phyloP scores from a whole-genome alignment of 2,329 filamentous ascomycete genomes.

The Dothidotthia symphoricarpi region DNA sequence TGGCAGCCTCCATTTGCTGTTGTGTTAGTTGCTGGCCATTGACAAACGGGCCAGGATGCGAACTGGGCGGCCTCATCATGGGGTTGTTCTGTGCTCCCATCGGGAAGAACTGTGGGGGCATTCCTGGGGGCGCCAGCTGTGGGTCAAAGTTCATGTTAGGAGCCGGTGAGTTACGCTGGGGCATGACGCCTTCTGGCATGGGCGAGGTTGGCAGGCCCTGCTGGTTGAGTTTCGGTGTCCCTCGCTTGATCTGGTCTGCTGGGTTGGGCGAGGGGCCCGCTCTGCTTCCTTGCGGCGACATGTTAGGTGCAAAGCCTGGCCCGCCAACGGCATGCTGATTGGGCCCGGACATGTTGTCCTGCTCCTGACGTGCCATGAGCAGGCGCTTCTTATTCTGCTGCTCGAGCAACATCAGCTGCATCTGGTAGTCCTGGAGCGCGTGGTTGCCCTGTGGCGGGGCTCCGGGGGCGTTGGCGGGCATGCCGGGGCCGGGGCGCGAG shows the following conservation, averaged over 20 bases:
- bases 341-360: slow-evolving; percentile 63
- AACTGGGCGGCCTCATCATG: slow-evolving; percentile 57
- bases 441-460: slow-evolving; percentile 65
- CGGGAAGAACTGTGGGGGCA: slow-evolving; percentile 41
- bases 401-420: slow-evolving; percentile 83
- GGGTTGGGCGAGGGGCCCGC: slow-evolving; percentile 74
- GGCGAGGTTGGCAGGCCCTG: slow-evolving; percentile 66
- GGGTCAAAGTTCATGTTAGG: slow-evolving; percentile 55
- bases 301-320: slow-evolving; percentile 61
- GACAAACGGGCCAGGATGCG: slow-evolving; percentile 54
- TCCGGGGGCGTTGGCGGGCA: slow-evolving; percentile 60
- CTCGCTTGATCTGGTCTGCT: slow-evolving; percentile 74
- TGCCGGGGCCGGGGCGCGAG: slow-evolving; percentile 40
- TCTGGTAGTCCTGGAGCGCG: slow-evolving; percentile 82
- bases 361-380: slow-evolving; percentile 78
- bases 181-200: slow-evolving; percentile 67
- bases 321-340: slow-evolving; percentile 50
- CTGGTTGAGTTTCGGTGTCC: slow-evolving; percentile 70
- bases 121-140: slow-evolving; percentile 50
- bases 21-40: slow-evolving; percentile 64
- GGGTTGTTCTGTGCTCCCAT: slow-evolving; percentile 28
- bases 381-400: slow-evolving; percentile 85
- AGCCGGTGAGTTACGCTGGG: slow-evolving; percentile 60
- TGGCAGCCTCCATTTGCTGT: slow-evolving; percentile 49
- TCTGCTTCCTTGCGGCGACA: slow-evolving; percentile 67